phyloP scores from a whole-genome alignment of 2,329 filamentous ascomycete species.

The Alternaria triticimaculans region DNA sequence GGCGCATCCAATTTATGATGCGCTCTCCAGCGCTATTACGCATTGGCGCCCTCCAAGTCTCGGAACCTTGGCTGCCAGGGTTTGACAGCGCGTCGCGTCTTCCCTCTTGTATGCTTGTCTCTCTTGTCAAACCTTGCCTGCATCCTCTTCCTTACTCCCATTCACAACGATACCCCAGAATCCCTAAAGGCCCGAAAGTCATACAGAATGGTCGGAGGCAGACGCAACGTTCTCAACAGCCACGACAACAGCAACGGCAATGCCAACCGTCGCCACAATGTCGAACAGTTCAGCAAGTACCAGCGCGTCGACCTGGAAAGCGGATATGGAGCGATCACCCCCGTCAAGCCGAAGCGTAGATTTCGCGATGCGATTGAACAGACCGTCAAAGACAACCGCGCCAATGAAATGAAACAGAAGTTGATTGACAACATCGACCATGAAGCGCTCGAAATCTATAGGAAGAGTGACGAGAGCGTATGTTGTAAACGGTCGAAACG shows the following conservation, averaged over 20 bases:
- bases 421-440: conserved; percentile 57
- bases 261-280: conserved; percentile 6
- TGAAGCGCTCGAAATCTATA: conserved; percentile 56
- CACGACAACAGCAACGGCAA: conserved; percentile 16
- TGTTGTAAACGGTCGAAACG: neutral
- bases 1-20: conserved; percentile 20
- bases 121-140: neutral
- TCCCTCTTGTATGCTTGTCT: conserved; percentile 4
- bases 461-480: conserved; percentile 60
- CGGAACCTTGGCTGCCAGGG: conserved; percentile 3
- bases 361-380: conserved; percentile 59
- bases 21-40: conserved; percentile 13
- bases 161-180: neutral
- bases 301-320: conserved; percentile 37
- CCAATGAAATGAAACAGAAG: conserved; percentile 57
- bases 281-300: conserved; percentile 20
- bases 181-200: neutral
- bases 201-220: conserved; percentile 31
- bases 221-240: conserved; percentile 24
- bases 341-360: conserved; percentile 22
- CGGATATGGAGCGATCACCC: conserved; percentile 32
- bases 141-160: neutral
- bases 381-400: conserved; percentile 54
- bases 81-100: conserved; percentile 11
- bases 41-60: neutral